A percentile compares a stretch with the other conserved stretches of the same genome.
phyloP scores from a whole-genome alignment of 1,284 basidiomycete genomes.

The Termitomyces sp. region DNA sequence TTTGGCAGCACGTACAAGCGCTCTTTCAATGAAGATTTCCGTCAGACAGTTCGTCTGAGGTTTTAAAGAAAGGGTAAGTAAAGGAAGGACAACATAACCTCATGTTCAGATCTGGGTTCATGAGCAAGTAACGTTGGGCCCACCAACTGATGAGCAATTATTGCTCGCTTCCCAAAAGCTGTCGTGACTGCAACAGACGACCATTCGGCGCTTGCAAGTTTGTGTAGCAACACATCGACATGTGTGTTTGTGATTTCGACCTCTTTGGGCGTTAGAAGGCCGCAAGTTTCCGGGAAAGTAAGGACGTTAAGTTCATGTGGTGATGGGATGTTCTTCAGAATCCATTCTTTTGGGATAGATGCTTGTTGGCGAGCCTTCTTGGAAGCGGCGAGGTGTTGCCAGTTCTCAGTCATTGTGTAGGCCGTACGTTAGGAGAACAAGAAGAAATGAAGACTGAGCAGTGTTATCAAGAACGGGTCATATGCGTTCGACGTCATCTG shows the following conservation, averaged over 20 bases:
- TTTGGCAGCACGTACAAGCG: slow-evolving; percentile 48
- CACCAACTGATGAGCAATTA: slow-evolving; percentile 79
- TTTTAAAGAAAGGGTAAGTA: neutral
- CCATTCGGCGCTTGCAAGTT: slow-evolving; percentile 46
- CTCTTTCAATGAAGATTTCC: slow-evolving; percentile 62
- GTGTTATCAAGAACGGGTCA: neutral
- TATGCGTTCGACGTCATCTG: no score
- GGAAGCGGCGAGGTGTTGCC: slow-evolving; percentile 48
- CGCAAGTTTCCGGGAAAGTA: slow-evolving; percentile 50
- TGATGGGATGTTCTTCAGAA: slow-evolving; percentile 24
- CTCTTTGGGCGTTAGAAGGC: slow-evolving; percentile 56
- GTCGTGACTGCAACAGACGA: slow-evolving; percentile 64
- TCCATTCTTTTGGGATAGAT: slow-evolving; percentile 59
- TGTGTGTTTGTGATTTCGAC: slow-evolving; percentile 61
- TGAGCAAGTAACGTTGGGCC: slow-evolving; percentile 21
- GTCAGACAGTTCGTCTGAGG: slow-evolving; percentile 59
- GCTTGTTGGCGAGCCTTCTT: slow-evolving; percentile 48
- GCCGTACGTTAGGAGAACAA: neutral
- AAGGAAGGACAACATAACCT: neutral
- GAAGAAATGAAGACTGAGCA: neutral
- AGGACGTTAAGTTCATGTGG: slow-evolving; percentile 41
- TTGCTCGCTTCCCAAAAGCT: slow-evolving; percentile 76
- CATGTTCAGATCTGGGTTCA: neutral
- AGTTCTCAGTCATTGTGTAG: slow-evolving; percentile 22
- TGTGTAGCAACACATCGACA: slow-evolving; percentile 41